phyloP scores from a whole-genome alignment of 176 grass and related monocot genomes.

The Ampelocalamus luodianensis region DNA sequence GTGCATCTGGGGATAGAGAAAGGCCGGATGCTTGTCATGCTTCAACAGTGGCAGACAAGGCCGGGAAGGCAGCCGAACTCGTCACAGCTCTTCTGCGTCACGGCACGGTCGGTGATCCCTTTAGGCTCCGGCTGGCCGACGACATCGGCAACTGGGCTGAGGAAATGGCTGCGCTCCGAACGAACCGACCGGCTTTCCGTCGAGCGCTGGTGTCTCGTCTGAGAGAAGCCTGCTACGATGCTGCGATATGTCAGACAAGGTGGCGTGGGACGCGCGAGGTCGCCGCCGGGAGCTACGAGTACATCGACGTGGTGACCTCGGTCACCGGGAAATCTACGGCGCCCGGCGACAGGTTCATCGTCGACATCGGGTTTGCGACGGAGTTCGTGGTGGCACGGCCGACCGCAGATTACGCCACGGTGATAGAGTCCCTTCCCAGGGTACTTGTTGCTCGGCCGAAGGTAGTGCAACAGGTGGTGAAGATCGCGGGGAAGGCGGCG shows the following conservation, averaged over 20 bases:
- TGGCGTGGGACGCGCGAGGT: not conserved
- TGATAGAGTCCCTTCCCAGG: constrained; percentile 30
- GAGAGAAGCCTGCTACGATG: constrained; percentile 39
- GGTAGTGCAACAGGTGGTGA: constrained; percentile 18
- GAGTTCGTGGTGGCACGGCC: constrained; percentile 51
- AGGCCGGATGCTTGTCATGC: too few relatives aligned
- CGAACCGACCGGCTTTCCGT: not conserved
- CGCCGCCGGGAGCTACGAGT: constrained; percentile 36
- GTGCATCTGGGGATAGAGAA: not conserved
- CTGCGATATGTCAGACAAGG: constrained; percentile 31
- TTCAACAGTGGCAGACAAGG: not conserved
- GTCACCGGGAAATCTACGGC: not conserved
- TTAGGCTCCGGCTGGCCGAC: constrained; percentile 6
- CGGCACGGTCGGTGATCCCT: not conserved
- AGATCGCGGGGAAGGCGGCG: not conserved
- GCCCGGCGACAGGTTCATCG: constrained; percentile 41
- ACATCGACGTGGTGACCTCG: constrained; percentile 37
- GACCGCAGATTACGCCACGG: not conserved
- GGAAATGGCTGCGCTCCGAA: not conserved
- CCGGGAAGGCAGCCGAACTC: not conserved
- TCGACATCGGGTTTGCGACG: constrained; percentile 43
- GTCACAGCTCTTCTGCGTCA: not conserved
- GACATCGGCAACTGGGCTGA: not conserved
- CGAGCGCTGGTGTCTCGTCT: constrained; percentile 25
- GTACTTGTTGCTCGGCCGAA: constrained; percentile 20